Evolutionary conservation across 176 grass and related monocot species (phyloP), one percentile per base, ranked within the genome.

Genomic region (Otatea glauca): DNA sequence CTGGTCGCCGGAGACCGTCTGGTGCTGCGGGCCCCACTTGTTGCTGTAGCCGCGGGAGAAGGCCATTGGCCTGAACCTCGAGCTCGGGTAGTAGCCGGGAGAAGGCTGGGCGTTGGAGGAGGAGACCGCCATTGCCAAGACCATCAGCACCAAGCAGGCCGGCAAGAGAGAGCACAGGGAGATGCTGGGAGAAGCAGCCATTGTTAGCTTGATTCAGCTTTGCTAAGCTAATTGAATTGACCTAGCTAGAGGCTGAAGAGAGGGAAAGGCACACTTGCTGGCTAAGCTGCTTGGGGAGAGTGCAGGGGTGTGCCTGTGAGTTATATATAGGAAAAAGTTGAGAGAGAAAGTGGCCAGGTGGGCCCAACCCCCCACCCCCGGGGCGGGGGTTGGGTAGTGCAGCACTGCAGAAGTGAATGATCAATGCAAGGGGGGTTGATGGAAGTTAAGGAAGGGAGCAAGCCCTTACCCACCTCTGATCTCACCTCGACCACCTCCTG

Each of bases 21-120:
- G 92, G 76, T 94, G 92, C 86, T 91, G 86, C 21, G 92, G 86
- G n/a, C 92, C 86, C 86, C 86, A 94, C 68, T 85, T 88, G 85
- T 89, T 92, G 4, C n/a, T 24, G 87, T 92, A 94, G 8, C 32
- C 74, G 5, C 69, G 81, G 34, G 35, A 80, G 87, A 94, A 94
- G 7, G 23, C 60, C 17, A 90, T 47, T 2, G 89, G 62, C 62
- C 85, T 39, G 65, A 69, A 65, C 72, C 69, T 63, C 5, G 81
- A 63, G 68, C 92, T 94, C 16, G 92, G 92, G 82, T 86, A 88
- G 88, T 88, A 94, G 10, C 92, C 92, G 4, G 92, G 90, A 1
- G 92, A 94, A 23, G 92, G 92, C 85, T 92, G 92, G 15, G 84
- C 87, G 39, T 61, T 59, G 80, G 65, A 51, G 50, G 76, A 38